phyloP scores from a whole-genome alignment of 176 grass and related monocot genomes.

The Puccinellia tenuiflora region DNA sequence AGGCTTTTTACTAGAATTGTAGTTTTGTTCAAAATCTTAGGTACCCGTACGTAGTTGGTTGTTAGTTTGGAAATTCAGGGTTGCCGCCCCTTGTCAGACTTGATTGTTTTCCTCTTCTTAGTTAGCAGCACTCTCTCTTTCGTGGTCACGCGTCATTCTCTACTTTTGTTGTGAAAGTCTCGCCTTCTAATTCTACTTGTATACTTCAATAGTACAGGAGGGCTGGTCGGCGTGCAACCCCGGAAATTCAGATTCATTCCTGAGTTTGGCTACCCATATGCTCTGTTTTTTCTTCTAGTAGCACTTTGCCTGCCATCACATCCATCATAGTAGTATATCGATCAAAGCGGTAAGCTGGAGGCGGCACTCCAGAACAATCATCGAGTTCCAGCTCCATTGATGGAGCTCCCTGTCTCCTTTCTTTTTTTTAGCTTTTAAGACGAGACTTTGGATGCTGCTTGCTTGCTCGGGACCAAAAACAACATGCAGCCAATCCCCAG shows the following conservation, averaged over 20 bases:
- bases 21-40: not conserved
- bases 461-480: slow-evolving; percentile 29
- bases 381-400: slow-evolving; percentile 48
- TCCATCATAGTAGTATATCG: slow-evolving; percentile 25
- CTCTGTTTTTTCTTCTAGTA: not conserved
- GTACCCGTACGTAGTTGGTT: not conserved
- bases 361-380: slow-evolving; percentile 35
- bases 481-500: slow-evolving; percentile 15
- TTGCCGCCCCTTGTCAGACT: not conserved
- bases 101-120: not conserved
- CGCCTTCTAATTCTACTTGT: not conserved
- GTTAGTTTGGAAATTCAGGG: not conserved
- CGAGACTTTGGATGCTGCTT: slow-evolving; percentile 46
- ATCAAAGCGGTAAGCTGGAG: slow-evolving; percentile 35
- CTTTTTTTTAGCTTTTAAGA: slow-evolving; percentile 28
- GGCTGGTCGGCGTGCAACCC: too few species aligned
- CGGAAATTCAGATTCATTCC: not conserved
- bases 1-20: too few species aligned
- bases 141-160: not conserved
- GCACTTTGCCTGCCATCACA: slow-evolving; percentile 40
- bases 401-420: slow-evolving; percentile 43
- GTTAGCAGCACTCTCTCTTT: not conserved
- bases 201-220: too few species aligned
- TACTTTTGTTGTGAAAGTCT: not conserved
- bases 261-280: not conserved